These are phyloP conservation scores for Amesomyces nigricolor DNA, from an alignment of 2,329 filamentous ascomycete species.

Conservation along the genomic window DNA sequence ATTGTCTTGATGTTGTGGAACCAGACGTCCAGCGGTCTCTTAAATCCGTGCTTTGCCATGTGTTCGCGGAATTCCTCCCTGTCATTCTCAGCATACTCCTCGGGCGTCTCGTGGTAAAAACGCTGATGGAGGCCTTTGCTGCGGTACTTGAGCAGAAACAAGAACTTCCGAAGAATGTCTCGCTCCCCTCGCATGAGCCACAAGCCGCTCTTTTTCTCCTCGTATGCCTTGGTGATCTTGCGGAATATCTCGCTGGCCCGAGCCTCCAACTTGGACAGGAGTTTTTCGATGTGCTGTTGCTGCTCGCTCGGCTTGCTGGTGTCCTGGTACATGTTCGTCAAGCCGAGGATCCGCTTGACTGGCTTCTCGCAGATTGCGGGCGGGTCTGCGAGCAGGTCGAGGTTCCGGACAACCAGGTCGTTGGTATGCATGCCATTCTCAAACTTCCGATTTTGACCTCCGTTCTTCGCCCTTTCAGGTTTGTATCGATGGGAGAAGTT, in stretches of 20 bases:
- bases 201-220: conserved; percentile 20
- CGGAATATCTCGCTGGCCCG: conserved; percentile 15
- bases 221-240: conserved; percentile 20
- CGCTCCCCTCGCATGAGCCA: conserved; percentile 30
- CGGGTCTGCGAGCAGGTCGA: conserved; percentile 14
- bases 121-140: conserved; percentile 31
- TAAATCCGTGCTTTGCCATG: conserved; percentile 26
- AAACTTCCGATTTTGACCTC: conserved; percentile 9
- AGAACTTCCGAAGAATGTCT: conserved; percentile 39
- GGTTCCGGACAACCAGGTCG: conserved; percentile 14
- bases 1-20: conserved; percentile 26
- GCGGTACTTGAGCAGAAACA: conserved; percentile 43
- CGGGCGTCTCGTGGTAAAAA: conserved; percentile 32
- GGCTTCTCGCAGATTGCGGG: conserved; percentile 20
- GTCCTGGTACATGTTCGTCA: conserved; percentile 24
- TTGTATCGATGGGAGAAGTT: conserved; percentile 22
- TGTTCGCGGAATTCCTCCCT: conserved; percentile 20
- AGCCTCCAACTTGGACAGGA: conserved; percentile 19
- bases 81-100: conserved; percentile 31
- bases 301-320: conserved; percentile 12
- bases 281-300: conserved; percentile 14
- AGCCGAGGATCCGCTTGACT: conserved; percentile 20
- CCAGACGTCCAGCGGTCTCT: conserved; percentile 28
- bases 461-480: conserved; percentile 6
- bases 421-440: conserved; percentile 15